Percentiles rank a stretch among this genome's conserved stretches.
Evolutionary conservation across 345 rosid species (phyloP).

Genomic region (Corchorus olitorius): DNA sequence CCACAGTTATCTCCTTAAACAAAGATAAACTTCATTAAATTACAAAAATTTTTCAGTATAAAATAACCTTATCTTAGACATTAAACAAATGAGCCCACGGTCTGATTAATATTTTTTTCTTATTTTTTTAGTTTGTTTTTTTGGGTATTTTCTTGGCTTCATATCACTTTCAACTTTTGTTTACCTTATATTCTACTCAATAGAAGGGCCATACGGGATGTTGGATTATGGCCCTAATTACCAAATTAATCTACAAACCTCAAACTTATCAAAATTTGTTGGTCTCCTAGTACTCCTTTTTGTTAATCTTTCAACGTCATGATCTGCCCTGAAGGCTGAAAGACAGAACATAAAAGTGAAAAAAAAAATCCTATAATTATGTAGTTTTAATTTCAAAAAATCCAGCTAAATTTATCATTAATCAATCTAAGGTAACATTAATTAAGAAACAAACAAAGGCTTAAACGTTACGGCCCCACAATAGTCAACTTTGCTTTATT

Average conservation of each 20-base stretch:
- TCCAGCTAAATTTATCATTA: not conserved
- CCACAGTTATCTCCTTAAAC: not conserved
- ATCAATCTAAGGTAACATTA: not conserved
- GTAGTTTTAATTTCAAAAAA: not conserved
- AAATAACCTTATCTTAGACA: not conserved
- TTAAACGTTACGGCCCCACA: slow-evolving; percentile 11
- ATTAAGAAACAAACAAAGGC: not conserved
- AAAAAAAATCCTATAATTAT: not conserved
- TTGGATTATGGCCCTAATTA: not conserved
- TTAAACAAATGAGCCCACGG: not conserved
- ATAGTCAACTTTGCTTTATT: slow-evolving; percentile 4
- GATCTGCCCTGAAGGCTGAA: not conserved
- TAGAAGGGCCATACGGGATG: not conserved
- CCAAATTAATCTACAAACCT: slow-evolving; percentile 24
- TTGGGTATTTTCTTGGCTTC: slow-evolving; percentile 3
- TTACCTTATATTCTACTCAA: slow-evolving; percentile 38
- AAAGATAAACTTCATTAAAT: not conserved
- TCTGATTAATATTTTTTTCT: not conserved
- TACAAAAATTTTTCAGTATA: too few relatives aligned
- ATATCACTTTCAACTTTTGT: slow-evolving; percentile 27
- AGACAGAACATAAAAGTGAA: not conserved
- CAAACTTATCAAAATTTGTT: slow-evolving; percentile 24
- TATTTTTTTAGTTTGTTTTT: not conserved
- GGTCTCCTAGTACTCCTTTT: not conserved
- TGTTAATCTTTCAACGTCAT: not conserved